These are phyloP conservation scores for Colletotrichum tropicale DNA, from an alignment of 2,329 filamentous ascomycete genomes.

Conservation along the genomic window DNA sequence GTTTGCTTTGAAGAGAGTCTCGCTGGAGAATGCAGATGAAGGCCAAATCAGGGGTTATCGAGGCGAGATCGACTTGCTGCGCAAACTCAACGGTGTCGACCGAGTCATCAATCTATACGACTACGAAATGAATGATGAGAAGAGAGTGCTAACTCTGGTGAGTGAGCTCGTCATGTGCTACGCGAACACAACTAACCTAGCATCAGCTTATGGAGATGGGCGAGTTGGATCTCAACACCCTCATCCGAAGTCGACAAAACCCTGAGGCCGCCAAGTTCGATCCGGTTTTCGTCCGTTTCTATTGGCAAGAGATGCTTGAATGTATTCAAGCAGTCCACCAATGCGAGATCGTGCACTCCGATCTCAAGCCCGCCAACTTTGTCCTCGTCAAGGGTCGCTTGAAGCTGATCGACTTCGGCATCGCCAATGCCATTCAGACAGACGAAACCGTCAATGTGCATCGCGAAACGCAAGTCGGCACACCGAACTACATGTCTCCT, in stretches of 20 bases:
- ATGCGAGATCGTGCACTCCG: constrained; percentile 92
- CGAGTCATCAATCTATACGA: constrained; percentile 90
- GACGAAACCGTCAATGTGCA: constrained; percentile 98
- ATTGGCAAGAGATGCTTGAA: constrained; percentile 99
- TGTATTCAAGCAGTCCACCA: constrained; percentile 90
- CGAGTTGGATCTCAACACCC: constrained; percentile 88
- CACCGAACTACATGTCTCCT: constrained; percentile 98
- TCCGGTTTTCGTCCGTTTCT: constrained; percentile 90
- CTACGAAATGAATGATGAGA: constrained; percentile 92
- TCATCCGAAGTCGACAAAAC: constrained; percentile 76
- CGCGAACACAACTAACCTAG: background rate
- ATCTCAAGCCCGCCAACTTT: constrained; percentile 97
- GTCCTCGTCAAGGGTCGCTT: constrained; percentile 87
- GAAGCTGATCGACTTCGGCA: constrained; percentile 98
- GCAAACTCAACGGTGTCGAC: constrained; percentile 82
- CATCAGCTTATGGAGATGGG: constrained; percentile 92
- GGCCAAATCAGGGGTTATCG: constrained; percentile 84
- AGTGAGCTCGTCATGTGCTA: constrained; percentile 35
- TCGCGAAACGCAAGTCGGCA: constrained; percentile 92
- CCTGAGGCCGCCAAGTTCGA: constrained; percentile 80
- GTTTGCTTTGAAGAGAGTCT: constrained; percentile 91
- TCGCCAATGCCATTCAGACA: constrained; percentile 94
- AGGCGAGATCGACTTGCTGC: constrained; percentile 91
- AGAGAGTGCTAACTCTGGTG: constrained; percentile 83
- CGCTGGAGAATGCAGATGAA: constrained; percentile 88